Evolutionary conservation across 2,329 filamentous ascomycete species (phyloP).

Genomic region (Beauveria scarabaeidicola): DNA sequence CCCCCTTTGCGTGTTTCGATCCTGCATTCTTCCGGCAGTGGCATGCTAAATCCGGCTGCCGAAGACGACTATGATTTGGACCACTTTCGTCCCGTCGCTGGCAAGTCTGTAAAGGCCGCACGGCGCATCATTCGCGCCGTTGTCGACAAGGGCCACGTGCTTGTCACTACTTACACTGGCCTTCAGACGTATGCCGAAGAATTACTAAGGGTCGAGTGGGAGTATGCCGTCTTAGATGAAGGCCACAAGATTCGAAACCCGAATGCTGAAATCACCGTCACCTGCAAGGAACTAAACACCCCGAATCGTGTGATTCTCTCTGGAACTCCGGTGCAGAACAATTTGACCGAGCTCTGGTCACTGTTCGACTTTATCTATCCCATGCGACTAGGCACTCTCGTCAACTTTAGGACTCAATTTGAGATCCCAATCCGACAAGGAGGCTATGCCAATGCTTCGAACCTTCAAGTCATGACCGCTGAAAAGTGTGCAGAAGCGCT

Average conservation of each 20-base stretch:
- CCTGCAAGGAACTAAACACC: conserved; percentile 88
- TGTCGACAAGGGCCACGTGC: conserved; percentile 74
- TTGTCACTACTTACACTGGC: conserved; percentile 93
- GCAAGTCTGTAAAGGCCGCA: conserved; percentile 48
- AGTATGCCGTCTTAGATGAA: conserved; percentile 89
- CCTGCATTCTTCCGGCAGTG: conserved; percentile 87
- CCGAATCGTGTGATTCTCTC: conserved; percentile 88
- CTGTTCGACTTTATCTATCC: conserved; percentile 97
- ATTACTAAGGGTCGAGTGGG: conserved; percentile 78
- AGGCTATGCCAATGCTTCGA: conserved; percentile 91
- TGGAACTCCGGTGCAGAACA: conserved; percentile 96
- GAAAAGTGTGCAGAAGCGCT: conserved; percentile 89
- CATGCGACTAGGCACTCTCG: conserved; percentile 85
- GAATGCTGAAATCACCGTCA: conserved; percentile 87
- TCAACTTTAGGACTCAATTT: conserved; percentile 85
- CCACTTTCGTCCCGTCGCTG: conserved; percentile 25
- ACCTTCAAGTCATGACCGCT: conserved; percentile 87
- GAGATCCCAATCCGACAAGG: conserved; percentile 90
- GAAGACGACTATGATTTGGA: conserved; percentile 45
- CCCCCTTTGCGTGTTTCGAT: conserved; percentile 96
- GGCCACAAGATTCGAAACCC: conserved; percentile 98
- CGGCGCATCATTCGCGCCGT: conserved; percentile 76
- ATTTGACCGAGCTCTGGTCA: conserved; percentile 90
- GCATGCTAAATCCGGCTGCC: conserved; percentile 79
- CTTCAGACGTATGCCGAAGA: conserved; percentile 86